Evolutionary conservation across 2,329 filamentous ascomycete genomes (phyloP).

Genomic region (Ophiostoma ips): DNA sequence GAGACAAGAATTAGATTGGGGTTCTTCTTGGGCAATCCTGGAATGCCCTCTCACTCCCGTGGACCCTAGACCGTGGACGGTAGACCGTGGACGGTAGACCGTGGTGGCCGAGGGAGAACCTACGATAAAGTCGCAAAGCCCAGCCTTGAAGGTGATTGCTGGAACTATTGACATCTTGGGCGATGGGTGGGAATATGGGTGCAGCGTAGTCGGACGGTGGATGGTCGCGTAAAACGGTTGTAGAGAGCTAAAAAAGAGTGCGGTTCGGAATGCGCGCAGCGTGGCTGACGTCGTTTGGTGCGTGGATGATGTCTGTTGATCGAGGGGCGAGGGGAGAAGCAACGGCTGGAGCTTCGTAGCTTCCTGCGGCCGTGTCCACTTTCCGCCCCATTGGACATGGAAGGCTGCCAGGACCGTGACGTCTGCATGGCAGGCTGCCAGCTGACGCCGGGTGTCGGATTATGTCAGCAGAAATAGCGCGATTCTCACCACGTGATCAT

Average conservation of each 20-base stretch:
- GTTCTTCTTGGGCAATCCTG: no score
- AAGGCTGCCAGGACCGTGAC: conserved; percentile 14
- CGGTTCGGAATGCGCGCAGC: not conserved
- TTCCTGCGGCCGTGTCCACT: not conserved
- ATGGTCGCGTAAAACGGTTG: not conserved
- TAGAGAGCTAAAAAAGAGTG: not conserved
- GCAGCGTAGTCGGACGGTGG: not conserved
- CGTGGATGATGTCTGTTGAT: conserved; percentile 1
- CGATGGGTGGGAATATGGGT: not conserved
- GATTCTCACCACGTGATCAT: not conserved
- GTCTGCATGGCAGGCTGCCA: conserved; percentile 6
- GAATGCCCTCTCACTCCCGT: no score
- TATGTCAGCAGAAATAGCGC: not conserved
- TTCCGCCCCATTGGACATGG: not conserved
- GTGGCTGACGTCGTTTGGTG: not conserved
- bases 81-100: no score
- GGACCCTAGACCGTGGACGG: no score
- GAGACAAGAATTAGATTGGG: no score
- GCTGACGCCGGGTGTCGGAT: not conserved
- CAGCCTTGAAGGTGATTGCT: conserved; percentile 93
- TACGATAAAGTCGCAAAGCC: conserved; percentile 75
- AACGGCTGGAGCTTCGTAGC: conserved; percentile 6
- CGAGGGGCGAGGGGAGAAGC: not conserved
- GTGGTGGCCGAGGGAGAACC: no score
- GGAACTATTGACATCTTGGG: conserved; percentile 65